Base-by-base conservation (phyloP, 805 yeast genomes). In the Metschnikowia orientalis region DNA sequence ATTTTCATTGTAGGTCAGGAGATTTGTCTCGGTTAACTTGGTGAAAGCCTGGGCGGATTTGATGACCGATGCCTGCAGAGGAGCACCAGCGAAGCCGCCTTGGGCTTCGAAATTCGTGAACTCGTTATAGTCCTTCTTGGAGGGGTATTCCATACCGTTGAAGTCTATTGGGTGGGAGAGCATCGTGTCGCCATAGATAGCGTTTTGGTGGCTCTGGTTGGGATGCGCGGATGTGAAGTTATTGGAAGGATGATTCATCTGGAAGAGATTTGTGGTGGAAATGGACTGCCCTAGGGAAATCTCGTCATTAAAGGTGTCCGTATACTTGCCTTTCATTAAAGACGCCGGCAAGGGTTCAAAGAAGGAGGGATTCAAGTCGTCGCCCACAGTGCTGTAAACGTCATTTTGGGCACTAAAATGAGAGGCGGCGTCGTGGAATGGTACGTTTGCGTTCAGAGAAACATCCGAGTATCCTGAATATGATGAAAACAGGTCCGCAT, bases 211-310 rank as follows among this genome's bases (percentile, higher is more conserved):
- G n/a, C n/a, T n/a, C n/a, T n/a, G n/a, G n/a, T n/a, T n/a, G n/a
- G n/a, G n/a, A n/a, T n/a, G n/a, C n/a, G n/a, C n/a, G n/a, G n/a
- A n/a, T n/a, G n/a, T n/a, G n/a, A n/a, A n/a, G n/a, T n/a, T n/a
- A n/a, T n/a, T n/a, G n/a, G n/a, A n/a, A n/a, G n/a, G n/a, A n/a
- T n/a, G 27, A 10, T 16, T 15, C 35, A 43, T 34, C 6, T 21
- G 31, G 8, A 24, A 42, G 36, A 65, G 50, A 41, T 65, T 61
- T 0, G 66, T 57, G 30, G 54, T 48, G 16, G 64, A 58, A 2
- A 65, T 52, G 4, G 68, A 61, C 22, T 58, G 65, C 2, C 71
- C 71, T 21, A 65, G 48, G 1, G 51, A 57, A 12, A 65, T 62
- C 38, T 62, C 69, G 15, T 48, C 47, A 32, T 57, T 62, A 38